phyloP scores from a whole-genome alignment of 2,329 filamentous ascomycete genomes.

The Cercospora sesami region DNA sequence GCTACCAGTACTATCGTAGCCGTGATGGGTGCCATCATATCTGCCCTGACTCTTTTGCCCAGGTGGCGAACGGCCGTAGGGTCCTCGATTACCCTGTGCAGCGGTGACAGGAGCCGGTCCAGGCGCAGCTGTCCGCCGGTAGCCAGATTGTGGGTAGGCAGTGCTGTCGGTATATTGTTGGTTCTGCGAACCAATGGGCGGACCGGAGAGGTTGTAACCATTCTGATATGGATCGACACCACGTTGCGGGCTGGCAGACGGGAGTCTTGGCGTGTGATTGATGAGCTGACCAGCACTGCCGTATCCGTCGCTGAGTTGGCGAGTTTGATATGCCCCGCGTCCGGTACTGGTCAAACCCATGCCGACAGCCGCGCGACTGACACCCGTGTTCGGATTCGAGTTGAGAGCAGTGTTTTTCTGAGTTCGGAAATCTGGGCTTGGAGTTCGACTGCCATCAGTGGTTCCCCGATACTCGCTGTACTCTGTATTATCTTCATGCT shows the following conservation, averaged over 20 bases:
- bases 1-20: constrained; percentile 28
- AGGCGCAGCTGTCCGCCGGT: constrained; percentile 21
- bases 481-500: constrained; percentile 19
- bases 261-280: constrained; percentile 9
- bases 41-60: background rate
- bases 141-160: constrained; percentile 24
- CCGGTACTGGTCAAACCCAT: constrained; percentile 25
- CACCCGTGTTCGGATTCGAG: constrained; percentile 15
- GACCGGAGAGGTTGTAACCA: constrained; percentile 30
- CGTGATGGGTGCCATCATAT: constrained; percentile 12
- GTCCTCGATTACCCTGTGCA: constrained; percentile 13
- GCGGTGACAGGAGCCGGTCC: constrained; percentile 4
- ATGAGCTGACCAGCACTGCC: constrained; percentile 7
- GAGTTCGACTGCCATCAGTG: constrained; percentile 17
- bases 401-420: constrained; percentile 20
- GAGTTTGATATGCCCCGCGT: constrained; percentile 15
- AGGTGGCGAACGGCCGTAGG: constrained; percentile 15
- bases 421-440: constrained; percentile 14
- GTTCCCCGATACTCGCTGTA: constrained; percentile 23
- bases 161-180: constrained; percentile 13
- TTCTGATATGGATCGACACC: constrained; percentile 23
- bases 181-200: constrained; percentile 28
- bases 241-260: background rate
- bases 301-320: constrained; percentile 4
- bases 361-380: constrained; percentile 18